Conservation (phyloP, 176 grass and related monocot genomes). For the Oryza punctata region DNA sequence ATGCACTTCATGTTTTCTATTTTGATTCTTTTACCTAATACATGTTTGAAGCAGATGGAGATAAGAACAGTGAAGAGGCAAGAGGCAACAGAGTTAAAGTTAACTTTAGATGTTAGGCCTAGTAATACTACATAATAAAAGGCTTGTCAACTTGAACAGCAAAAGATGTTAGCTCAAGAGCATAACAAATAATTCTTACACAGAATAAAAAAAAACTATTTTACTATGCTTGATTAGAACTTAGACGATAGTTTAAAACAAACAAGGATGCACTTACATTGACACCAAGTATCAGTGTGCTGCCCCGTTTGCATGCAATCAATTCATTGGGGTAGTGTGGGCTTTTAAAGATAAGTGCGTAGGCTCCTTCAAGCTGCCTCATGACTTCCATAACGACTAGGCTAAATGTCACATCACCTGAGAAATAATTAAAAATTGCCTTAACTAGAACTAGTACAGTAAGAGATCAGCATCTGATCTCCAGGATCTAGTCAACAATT, state of each 20-base stretch:
- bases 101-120: neutral
- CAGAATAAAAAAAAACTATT: neutral
- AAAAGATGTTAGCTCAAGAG: neutral
- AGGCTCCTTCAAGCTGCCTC: conserved; percentile 98
- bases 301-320: conserved; percentile 83
- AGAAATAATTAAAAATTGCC: neutral
- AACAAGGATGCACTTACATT: conserved; percentile 60
- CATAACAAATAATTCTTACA: neutral
- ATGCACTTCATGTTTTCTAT: neutral
- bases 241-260: neutral
- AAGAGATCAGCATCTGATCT: neutral
- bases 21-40: neutral
- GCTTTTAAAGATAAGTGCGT: conserved; percentile 94
- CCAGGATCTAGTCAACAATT: neutral
- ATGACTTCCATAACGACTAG: conserved; percentile 96
- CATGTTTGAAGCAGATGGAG: neutral
- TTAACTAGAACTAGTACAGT: neutral
- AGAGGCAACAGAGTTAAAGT: neutral
- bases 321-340: conserved; percentile 92
- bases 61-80: neutral
- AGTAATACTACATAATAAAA: neutral
- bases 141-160: neutral
- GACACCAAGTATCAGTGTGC: conserved; percentile 81
- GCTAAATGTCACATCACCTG: conserved; percentile 79
- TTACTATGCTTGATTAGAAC: conserved; percentile 24